phyloP scores from a whole-genome alignment of 2,329 filamentous ascomycete species.

The Venturia asperata region DNA sequence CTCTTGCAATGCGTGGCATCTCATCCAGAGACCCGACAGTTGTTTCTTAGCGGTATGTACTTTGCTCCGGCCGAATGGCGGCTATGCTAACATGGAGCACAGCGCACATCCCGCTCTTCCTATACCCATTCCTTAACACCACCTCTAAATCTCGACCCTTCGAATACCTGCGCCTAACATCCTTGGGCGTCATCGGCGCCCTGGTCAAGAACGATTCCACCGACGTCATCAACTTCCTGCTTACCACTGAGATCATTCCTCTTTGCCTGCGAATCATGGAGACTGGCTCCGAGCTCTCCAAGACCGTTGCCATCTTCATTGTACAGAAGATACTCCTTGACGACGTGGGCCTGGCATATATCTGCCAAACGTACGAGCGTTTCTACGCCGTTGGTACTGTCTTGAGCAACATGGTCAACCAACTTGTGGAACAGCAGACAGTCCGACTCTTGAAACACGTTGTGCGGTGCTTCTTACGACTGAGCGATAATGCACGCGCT shows the following conservation, averaged over 20 bases:
- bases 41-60: conserved; percentile 81
- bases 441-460: conserved; percentile 95
- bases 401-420: conserved; percentile 95
- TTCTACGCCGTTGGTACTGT: conserved; percentile 98
- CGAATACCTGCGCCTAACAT: conserved; percentile 93
- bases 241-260: conserved; percentile 97
- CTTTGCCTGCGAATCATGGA: conserved; percentile 98
- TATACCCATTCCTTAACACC: conserved; percentile 97
- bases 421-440: conserved; percentile 95
- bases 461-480: conserved; percentile 90
- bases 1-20: conserved; percentile 95
- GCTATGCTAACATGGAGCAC: conserved; percentile 16
- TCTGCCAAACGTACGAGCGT: conserved; percentile 95
- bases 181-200: conserved; percentile 90
- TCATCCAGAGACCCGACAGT: conserved; percentile 87
- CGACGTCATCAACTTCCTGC: conserved; percentile 96
- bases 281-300: conserved; percentile 94
- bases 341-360: conserved; percentile 94
- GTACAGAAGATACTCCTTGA: conserved; percentile 98
- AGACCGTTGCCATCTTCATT: conserved; percentile 98
- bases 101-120: conserved; percentile 96
- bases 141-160: conserved; percentile 97
- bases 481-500: conserved; percentile 93
- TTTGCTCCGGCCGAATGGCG: not conserved
- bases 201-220: conserved; percentile 98